phyloP scores from a whole-genome alignment of 2,329 filamentous ascomycete genomes.

The Neofusicoccum kwambonambiense region DNA sequence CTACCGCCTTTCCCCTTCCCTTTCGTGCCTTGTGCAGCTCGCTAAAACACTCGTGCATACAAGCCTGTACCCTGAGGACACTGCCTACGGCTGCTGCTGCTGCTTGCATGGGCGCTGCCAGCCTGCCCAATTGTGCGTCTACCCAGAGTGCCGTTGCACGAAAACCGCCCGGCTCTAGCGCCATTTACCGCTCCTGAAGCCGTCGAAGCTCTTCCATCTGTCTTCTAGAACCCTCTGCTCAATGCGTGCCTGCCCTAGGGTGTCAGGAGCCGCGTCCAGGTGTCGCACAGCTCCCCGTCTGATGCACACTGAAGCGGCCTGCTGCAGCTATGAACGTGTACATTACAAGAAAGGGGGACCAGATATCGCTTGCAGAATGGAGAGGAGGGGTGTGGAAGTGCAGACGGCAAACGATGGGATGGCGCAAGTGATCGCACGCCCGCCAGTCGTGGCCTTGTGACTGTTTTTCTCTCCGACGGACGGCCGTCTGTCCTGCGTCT shows the following conservation, averaged over 20 bases:
- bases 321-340: neutral
- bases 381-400: neutral
- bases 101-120: neutral
- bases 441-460: neutral
- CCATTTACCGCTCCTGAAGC: neutral
- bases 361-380: neutral
- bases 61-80: neutral
- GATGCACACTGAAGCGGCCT: neutral
- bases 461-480: neutral
- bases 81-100: neutral
- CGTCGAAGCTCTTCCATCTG: constrained; percentile 2
- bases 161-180: constrained; percentile 1
- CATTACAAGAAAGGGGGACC: neutral
- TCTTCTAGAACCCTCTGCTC: constrained; percentile 1
- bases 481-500: neutral
- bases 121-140: constrained; percentile 7
- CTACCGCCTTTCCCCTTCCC: neutral
- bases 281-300: neutral
- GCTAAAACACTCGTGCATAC: constrained; percentile 6
- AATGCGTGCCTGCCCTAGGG: constrained; percentile 3
- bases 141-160: neutral
- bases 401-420: neutral
- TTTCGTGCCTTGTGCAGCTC: constrained; percentile 2
- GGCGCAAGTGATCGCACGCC: neutral
- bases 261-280: neutral